Base-by-base conservation (phyloP, 2,329 filamentous ascomycete species). In the Alternaria sp. region DNA sequence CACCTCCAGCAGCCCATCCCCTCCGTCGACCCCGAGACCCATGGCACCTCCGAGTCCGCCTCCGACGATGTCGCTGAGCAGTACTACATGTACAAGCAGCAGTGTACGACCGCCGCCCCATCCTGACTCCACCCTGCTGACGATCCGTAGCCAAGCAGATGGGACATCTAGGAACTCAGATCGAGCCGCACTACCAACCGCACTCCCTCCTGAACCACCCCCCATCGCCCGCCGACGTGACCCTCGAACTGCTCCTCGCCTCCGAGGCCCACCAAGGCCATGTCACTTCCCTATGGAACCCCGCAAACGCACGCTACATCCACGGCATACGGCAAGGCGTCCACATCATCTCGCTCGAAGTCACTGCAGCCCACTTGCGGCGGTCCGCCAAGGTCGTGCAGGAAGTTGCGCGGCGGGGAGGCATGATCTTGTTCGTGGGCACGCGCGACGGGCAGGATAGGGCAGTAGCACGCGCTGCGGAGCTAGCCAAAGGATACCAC, bases 301-400 rank as follows among this genome's bases (percentile, higher is more conserved):
- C 96, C 11, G 90, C 89, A 56, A 99, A 98, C 83, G 90, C 94
- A 68, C 88, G 92, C 70, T 98, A 98, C 83, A 98, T 99, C 78
- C 94, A 92, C 79, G 96, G 96, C 72, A 88, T 97, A 65, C 87
- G 96, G 47, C 88, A 96, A 71, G 93, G 92, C 15, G 90, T 97
- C 65, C 95, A 97, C 82, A 94, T 99, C 78, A 97, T 99, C 80
- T 92, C 91, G 10, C 89, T 98, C 4, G 96, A 99, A 78, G 87
- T 89, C 64, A 98, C 92, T 30, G 93, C 94, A 14, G 91, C 94
- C 15, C 91, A 98, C 81, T 87, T 99, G 59, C 90, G 95, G n/a
- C 90, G 96, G 55, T 94, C 96, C 5, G 93, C 94, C n/a, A 92
- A 94, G 72, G 89, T 99, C 5, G 93, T 98, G 2, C 90, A 94